Base-by-base conservation (phyloP, 2,329 filamentous ascomycete genomes). In the Paraphoma sp. region DNA sequence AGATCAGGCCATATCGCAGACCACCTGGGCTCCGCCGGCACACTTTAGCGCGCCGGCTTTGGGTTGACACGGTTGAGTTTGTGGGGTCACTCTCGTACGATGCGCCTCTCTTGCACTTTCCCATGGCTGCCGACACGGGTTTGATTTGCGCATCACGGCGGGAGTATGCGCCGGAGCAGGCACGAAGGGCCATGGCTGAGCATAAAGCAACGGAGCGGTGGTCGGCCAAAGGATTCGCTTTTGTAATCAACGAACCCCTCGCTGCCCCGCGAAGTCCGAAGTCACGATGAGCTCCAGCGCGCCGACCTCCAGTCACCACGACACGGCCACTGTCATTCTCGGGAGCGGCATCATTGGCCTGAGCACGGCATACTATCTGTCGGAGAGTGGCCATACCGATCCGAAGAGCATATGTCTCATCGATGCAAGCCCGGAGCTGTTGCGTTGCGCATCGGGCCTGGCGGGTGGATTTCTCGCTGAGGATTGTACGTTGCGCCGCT, bases 391-490 rank as follows among this genome's bases (percentile, higher is more conserved):
- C 8, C 69, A 71, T 50, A 70, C 76, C 44, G 62, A 71, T 45
- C 76, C 80, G 4, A 63, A 78, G 17, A 77, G 79, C 31, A 86
- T 89, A 50, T 84, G 87, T 59, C 75, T 89, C 18, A 60, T 89
- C 40, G 87, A 89, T 65, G 79, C 84, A 6, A 83, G 83, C 4
- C 73, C 81, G 0, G 72, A 86, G 59, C 82, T 93, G 31, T 92
- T 93, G 74, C 83, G 86, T 10, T 91, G 88, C 30, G 90, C 91
- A 0, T 93, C 89, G 2, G 90, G 91, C 1, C 87, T 85, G 62
- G 89, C 90, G 0, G 91, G 84, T 16, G 90, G 91, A 0, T 94
- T 93, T 68, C 70, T 93, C 8, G 90, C 90, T 0, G 82, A 81
- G 33, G 88, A 93, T 72, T 93, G 90, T 80, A 69, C 16, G 74